These are phyloP conservation scores for Heimioporus sp. DNA, from an alignment of 768 basidiomycete genomes.

Conservation along the genomic window DNA sequence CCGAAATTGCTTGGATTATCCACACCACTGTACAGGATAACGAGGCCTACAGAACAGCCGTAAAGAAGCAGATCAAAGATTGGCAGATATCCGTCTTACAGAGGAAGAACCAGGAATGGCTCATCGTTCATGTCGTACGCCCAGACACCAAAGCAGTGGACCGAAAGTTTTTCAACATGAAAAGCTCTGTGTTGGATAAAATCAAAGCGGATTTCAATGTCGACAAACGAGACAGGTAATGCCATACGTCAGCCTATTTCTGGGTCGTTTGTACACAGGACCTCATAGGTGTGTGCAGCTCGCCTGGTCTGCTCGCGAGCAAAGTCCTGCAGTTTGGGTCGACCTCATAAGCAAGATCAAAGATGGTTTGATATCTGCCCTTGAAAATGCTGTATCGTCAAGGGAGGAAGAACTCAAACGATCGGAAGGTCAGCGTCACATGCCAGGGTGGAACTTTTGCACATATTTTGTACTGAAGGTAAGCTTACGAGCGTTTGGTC, in stretches of 20 bases:
- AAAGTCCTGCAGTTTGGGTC: slow-evolving; percentile 81
- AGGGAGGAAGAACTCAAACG: slow-evolving; percentile 90
- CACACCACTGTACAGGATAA: slow-evolving; percentile 41
- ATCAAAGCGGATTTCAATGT: slow-evolving; percentile 89
- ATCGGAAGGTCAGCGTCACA: slow-evolving; percentile 83
- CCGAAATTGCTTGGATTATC: slow-evolving; percentile 4
- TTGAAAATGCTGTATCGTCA: slow-evolving; percentile 73
- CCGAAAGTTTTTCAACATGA: slow-evolving; percentile 79
- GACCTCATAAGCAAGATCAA: slow-evolving; percentile 88
- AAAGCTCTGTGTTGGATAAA: slow-evolving; percentile 84
- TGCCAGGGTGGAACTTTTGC: slow-evolving; percentile 99
- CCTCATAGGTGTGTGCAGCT: slow-evolving; percentile 73
- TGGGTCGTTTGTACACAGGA: slow-evolving; percentile 14
- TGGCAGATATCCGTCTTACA: slow-evolving; percentile 72
- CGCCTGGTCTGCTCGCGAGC: slow-evolving; percentile 66
- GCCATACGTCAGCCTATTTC: slow-evolving; percentile 2
- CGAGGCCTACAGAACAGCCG: slow-evolving; percentile 72
- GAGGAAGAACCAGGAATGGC: slow-evolving; percentile 88
- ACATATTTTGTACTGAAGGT: slow-evolving; percentile 97
- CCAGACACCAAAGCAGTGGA: slow-evolving; percentile 60
- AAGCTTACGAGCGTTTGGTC: slow-evolving; percentile 13
- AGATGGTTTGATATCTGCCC: slow-evolving; percentile 81
- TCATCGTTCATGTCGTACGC: slow-evolving; percentile 82
- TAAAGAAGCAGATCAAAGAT: slow-evolving; percentile 87
- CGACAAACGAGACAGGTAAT: slow-evolving; percentile 78